A percentile compares a stretch with the other conserved stretches of the same genome.
These are phyloP conservation scores for Psilocybe tampanensis DNA, from an alignment of 768 basidiomycete species.

Conservation along the genomic window DNA sequence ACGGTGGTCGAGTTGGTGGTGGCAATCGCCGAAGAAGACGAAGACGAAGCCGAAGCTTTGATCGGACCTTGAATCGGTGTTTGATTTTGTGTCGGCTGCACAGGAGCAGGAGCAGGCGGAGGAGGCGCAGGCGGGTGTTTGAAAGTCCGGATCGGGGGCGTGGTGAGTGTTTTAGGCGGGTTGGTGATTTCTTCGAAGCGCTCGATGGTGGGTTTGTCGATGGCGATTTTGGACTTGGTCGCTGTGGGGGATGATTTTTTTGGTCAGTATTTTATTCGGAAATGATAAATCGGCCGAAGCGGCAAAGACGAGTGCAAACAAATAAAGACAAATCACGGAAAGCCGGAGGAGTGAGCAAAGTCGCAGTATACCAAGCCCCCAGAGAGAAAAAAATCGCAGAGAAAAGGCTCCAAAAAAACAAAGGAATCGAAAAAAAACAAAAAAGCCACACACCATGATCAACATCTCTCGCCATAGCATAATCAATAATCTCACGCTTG, in stretches of 20 bases:
- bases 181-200: neutral
- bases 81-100: too few species aligned
- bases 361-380: too few species aligned
- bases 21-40: too few species aligned
- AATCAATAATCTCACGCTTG: neutral
- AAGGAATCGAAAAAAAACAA: neutral
- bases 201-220: neutral
- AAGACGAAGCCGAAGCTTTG: too few species aligned
- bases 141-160: neutral
- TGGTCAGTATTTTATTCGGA: too few species aligned
- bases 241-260: too few species aligned
- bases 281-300: too few species aligned
- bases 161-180: neutral
- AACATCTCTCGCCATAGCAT: neutral
- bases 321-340: neutral
- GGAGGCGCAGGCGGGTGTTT: too few species aligned
- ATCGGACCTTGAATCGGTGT: too few species aligned
- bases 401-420: neutral
- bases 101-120: too few species aligned
- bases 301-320: neutral
- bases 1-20: too few species aligned
- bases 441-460: neutral
- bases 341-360: neutral
- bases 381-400: neutral
- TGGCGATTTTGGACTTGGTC: neutral